Evolutionary conservation across 768 basidiomycete genomes (phyloP).

Genomic region (Flagelloscypha sp.): DNA sequence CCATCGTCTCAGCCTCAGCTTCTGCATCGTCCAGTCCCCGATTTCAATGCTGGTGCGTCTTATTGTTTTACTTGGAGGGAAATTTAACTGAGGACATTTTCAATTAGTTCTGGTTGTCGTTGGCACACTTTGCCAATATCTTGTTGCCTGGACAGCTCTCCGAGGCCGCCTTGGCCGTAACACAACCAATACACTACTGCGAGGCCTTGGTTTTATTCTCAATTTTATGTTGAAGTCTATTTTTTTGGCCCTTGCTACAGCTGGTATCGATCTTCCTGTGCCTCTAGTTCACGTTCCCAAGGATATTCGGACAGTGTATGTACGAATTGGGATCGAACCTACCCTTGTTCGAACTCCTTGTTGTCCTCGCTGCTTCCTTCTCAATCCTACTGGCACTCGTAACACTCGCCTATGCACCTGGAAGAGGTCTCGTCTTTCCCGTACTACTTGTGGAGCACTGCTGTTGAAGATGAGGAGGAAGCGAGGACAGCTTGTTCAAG

Average conservation of each 20-base stretch:
- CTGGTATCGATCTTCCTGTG: slow-evolving; percentile 6
- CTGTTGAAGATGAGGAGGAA: too few species aligned
- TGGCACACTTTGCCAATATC: slow-evolving; percentile 6
- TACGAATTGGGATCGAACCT: slow-evolving; percentile 3
- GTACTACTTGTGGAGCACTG: too few species aligned
- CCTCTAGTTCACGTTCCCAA: slow-evolving; percentile 6
- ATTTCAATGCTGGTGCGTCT: too few species aligned
- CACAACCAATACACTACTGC: slow-evolving; percentile 7
- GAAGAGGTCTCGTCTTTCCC: too few species aligned
- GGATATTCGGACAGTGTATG: slow-evolving; percentile 8
- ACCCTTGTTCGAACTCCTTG: slow-evolving; percentile 7
- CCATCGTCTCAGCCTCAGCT: too few species aligned
- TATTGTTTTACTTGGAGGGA: too few species aligned
- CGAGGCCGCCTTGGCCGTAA: slow-evolving; percentile 8
- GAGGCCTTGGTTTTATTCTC: slow-evolving; percentile 9
- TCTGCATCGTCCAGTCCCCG: too few species aligned
- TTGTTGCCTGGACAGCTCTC: slow-evolving; percentile 9
- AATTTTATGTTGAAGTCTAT: slow-evolving; percentile 3
- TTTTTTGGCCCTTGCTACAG: slow-evolving; percentile 4
- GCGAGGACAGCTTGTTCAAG: too few species aligned
- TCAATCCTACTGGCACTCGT: slow-evolving; percentile 7
- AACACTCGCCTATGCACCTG: too few species aligned
- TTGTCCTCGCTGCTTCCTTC: slow-evolving; percentile 9
- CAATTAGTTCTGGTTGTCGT: too few species aligned
- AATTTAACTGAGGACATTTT: too few species aligned